Evolutionary conservation across 495 filamentous ascomycete species (phyloP).

Genomic region (Aspergillus panamensis): DNA sequence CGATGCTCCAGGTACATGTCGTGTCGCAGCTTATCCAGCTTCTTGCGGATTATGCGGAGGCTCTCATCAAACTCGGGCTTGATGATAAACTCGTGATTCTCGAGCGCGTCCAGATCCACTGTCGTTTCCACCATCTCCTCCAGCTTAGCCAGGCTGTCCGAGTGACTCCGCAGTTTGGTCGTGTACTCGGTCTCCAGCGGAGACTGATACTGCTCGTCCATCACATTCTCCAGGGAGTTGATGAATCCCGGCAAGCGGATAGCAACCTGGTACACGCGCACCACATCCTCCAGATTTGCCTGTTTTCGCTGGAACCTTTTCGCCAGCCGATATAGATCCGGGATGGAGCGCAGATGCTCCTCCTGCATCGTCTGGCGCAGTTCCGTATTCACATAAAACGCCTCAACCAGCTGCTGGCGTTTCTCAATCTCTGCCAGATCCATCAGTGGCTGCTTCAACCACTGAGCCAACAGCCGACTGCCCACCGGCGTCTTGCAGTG

Average conservation of each 20-base stretch:
- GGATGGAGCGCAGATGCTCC: conserved; percentile 89
- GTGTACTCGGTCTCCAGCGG: conserved; percentile 88
- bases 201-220: conserved; percentile 91
- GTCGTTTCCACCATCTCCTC: conserved; percentile 99
- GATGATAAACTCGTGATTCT: conserved; percentile 98
- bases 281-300: conserved; percentile 92
- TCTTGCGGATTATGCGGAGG: conserved; percentile 81
- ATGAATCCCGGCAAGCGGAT: conserved; percentile 91
- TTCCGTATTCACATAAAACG: conserved; percentile 90
- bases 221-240: conserved; percentile 81
- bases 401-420: conserved; percentile 90
- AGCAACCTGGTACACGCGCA: conserved; percentile 89
- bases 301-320: conserved; percentile 91
- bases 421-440: conserved; percentile 83
- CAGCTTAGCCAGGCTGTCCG: conserved; percentile 76
- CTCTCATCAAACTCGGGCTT: conserved; percentile 97
- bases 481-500: conserved; percentile 97
- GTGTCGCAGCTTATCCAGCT: conserved; percentile 76
- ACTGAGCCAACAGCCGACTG: conserved; percentile 86
- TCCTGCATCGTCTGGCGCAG: conserved; percentile 97
- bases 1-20: conserved; percentile 84
- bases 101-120: conserved; percentile 90
- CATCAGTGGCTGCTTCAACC: conserved; percentile 98
- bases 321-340: conserved; percentile 87
- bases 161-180: conserved; percentile 69